Base-by-base conservation (phyloP, 345 rosid species). In the Sonneratia caseolaris region DNA sequence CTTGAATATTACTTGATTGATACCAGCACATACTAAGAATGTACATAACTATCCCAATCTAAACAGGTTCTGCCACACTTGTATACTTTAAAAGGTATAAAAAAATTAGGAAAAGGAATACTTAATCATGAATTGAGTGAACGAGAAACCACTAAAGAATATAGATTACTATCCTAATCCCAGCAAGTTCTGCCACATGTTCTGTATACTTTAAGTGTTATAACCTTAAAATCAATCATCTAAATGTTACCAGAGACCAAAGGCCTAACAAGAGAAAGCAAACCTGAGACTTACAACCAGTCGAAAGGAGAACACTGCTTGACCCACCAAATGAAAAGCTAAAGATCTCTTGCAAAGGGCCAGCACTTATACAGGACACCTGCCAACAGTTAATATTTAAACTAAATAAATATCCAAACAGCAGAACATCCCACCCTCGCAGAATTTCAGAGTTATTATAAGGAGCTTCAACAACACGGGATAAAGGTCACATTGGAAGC, bases 281-380 rank as follows among this genome's bases (percentile, higher is more conserved):
- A 76, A 94, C 98, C 97, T 95, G 88, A 36, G 97, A 88, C 76
- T 85, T 81, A 79, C 93, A 88, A 35, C 97, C 97, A 68, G 88
- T 96, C 37, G 98, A 94, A 74, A 95, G 84, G 80, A 90, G 89
- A 81, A 80, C 77, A 77, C 83, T 86, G 7, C 74, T 67, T n/a
- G 92, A 81, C 42, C 96, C 96, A 24, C 97, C 99, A 76, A 83
- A 86, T 0, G 93, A 84, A 84, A 92, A 90, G 82, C 93, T 84
- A 76, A 92, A 95, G 40, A 90, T 76, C 81, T 92, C 91, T 75
- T 82, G 91, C 4, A 76, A 76, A 65, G 84, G 76, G 57, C 80
- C 87, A 19, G 91, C 82, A 70, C 59, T 68, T 24, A 89, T 64
- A 77, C 86, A 81, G 3, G 91, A 86, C 24, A 90, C 92, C 98